These are phyloP conservation scores for Sordariomycetes sp. DNA, from an alignment of 2,329 filamentous ascomycete species.

Conservation along the genomic window DNA sequence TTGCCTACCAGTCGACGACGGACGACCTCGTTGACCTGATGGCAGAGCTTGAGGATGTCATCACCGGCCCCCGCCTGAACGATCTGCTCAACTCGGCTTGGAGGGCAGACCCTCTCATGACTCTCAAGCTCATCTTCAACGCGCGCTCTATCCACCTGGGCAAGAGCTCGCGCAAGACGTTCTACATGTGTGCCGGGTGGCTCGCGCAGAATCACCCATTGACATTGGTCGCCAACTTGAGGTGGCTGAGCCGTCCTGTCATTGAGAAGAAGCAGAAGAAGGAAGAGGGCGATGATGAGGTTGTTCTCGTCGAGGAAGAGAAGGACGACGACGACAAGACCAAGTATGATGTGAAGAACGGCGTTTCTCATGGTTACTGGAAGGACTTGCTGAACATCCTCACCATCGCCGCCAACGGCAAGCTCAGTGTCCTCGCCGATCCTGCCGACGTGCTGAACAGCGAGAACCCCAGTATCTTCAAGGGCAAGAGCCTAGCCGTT, in stretches of 20 bases:
- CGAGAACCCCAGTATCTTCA: conserved; percentile 14
- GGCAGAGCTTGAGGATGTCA: conserved; percentile 34
- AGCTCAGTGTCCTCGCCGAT: conserved; percentile 31
- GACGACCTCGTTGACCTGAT: conserved; percentile 44
- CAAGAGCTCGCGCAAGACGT: conserved; percentile 35
- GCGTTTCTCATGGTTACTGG: conserved; percentile 52
- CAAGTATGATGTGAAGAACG: conserved; percentile 32
- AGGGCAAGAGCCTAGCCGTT: neutral
- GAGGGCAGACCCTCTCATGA: conserved; percentile 33
- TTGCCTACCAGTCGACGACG: conserved; percentile 36
- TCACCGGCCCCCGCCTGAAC: conserved; percentile 24
- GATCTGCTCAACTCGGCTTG: conserved; percentile 38
- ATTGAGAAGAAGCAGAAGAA: conserved; percentile 43
- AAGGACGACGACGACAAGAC: conserved; percentile 12
- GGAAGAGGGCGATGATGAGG: conserved; percentile 21
- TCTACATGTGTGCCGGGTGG: conserved; percentile 48
- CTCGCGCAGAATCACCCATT: conserved; percentile 42
- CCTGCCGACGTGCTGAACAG: conserved; percentile 30
- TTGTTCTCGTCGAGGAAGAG: conserved; percentile 18
- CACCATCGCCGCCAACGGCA: conserved; percentile 36
- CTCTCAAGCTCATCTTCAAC: conserved; percentile 52
- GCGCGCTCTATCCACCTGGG: conserved; percentile 51
- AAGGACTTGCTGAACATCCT: conserved; percentile 52
- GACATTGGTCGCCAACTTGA: conserved; percentile 43
- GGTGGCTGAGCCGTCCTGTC: conserved; percentile 45